Evolutionary conservation across 2,329 filamentous ascomycete genomes (phyloP).

Genomic region (Pseudocercospora pini-densiflorae): DNA sequence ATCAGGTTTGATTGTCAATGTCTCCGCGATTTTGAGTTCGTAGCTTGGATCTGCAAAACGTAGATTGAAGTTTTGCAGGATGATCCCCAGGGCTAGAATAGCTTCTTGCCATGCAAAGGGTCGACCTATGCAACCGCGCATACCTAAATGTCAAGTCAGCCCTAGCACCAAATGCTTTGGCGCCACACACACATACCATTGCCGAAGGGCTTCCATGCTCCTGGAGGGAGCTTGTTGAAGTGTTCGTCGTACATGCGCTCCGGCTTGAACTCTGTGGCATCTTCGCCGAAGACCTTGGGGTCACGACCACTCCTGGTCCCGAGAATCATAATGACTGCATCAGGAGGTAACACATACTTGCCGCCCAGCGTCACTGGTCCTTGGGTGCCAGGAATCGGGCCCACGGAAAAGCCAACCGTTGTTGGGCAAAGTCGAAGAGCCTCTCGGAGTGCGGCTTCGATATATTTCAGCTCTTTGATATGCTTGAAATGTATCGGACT

Average conservation of each 20-base stretch:
- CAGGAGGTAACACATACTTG: conserved; percentile 63
- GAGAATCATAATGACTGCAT: conserved; percentile 56
- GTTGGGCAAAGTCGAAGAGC: conserved; percentile 65
- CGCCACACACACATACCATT: conserved; percentile 52
- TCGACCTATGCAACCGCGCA: conserved; percentile 72
- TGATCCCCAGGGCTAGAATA: conserved; percentile 55
- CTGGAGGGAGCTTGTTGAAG: conserved; percentile 55
- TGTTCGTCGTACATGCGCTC: conserved; percentile 73
- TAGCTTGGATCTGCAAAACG: conserved; percentile 65
- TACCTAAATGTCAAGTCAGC: conserved; percentile 64
- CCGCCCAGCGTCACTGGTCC: conserved; percentile 56
- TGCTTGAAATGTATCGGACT: conserved; percentile 64
- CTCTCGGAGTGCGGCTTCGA: conserved; percentile 68
- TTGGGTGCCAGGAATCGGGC: background rate
- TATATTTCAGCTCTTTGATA: conserved; percentile 67
- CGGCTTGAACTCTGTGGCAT: conserved; percentile 68
- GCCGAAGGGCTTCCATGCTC: conserved; percentile 64
- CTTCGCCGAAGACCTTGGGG: conserved; percentile 66
- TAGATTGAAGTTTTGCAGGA: conserved; percentile 75
- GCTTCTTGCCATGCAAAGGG: conserved; percentile 76
- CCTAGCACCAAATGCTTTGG: background rate
- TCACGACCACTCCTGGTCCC: conserved; percentile 64
- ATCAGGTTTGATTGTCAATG: conserved; percentile 66
- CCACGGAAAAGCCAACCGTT: conserved; percentile 57
- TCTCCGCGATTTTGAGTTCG: conserved; percentile 58